Base-by-base conservation (phyloP, 2,329 filamentous ascomycete genomes). In the Trichoderma asperellum region DNA sequence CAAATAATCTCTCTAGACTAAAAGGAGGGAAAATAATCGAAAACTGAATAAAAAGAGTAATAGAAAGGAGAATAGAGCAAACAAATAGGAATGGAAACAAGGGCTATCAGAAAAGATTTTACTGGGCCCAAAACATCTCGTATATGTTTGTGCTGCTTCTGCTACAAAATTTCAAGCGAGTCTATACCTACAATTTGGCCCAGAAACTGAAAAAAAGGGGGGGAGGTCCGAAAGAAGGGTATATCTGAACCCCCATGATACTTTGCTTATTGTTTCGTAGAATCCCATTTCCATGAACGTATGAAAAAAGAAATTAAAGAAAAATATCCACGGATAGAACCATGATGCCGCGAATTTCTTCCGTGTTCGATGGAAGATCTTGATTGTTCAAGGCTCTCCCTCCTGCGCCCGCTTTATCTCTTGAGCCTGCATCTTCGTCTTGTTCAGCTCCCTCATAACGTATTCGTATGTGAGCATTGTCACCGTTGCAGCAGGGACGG, bases 381-480 rank as follows among this genome's bases (percentile, higher is more conserved):
- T 21, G 12, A 37, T 62, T 18, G 16, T 40, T 40, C 76, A 76
- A 72, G 67, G 37, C 68, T 73, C 75, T 73, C 70, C 70, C 52
- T 68, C 71, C 6, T 74, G 61, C 63, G 72, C 67, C 24, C 74
- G 71, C 21, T 74, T 55, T 72, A 79, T 82, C 40, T 75, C 75
- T 62, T 74, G 77, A 60, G 82, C 83, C 16, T 82, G 79, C 2
- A 75, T 72, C 73, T 82, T 82, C 34, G 79, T 77, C 68, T 80
- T 77, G 71, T 85, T 85, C 24, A 89, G 78, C 68, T 81, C 78
- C 64, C 83, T 81, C 87, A 89, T 89, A 61, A 85, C 82, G 74
- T 91, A 96, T 81, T 99, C 96, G 77, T 97, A 99, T 14, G 95
- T 98, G 77, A 98, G 85, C 91, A 99, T 96, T 3, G 96, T 99